Percentiles rank a stretch among this genome's conserved stretches.
Evolutionary conservation across 1,284 basidiomycete species (phyloP).

Genomic region (Sporisorium scitamineum): DNA sequence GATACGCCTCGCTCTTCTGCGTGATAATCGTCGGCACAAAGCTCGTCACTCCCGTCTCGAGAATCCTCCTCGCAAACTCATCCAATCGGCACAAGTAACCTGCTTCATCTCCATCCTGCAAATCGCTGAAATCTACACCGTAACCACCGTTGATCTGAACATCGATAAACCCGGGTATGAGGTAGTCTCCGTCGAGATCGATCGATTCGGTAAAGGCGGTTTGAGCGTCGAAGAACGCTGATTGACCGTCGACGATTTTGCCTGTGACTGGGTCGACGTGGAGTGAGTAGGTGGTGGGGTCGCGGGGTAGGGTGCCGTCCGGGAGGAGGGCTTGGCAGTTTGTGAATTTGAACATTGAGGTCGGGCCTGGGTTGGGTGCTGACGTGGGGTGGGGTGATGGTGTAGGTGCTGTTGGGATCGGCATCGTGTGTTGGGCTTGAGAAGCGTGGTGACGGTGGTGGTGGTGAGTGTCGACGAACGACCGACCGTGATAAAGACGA

Average conservation of each 20-base stretch:
- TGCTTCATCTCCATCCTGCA: constrained; percentile 69
- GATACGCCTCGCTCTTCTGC: constrained; percentile 42
- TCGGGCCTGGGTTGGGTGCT: background rate
- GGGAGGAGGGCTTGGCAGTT: constrained; percentile 45
- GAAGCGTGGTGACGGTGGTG: background rate
- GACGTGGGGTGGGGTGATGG: background rate
- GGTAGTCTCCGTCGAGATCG: constrained; percentile 38
- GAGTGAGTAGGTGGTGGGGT: constrained; percentile 33
- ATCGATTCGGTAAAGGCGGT: constrained; percentile 19
- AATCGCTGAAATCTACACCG: constrained; percentile 86
- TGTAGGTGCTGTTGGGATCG: constrained; percentile 8
- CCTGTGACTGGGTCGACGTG: constrained; percentile 23
- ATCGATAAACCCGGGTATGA: constrained; percentile 81
- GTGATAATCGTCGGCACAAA: constrained; percentile 71
- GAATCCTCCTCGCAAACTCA: constrained; percentile 79
- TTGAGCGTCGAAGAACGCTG: constrained; percentile 29
- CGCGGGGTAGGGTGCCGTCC: constrained; percentile 18
- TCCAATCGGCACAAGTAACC: constrained; percentile 73
- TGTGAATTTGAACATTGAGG: constrained; percentile 25
- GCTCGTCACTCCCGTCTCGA: constrained; percentile 88
- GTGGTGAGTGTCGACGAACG: background rate
- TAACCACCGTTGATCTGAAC: constrained; percentile 89
- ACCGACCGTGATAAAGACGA: too few species aligned
- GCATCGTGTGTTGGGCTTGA: background rate
- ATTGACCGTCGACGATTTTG: constrained; percentile 40